Evolutionary conservation across 1,284 basidiomycete species (phyloP).

Genomic region (Boletellus sp.): DNA sequence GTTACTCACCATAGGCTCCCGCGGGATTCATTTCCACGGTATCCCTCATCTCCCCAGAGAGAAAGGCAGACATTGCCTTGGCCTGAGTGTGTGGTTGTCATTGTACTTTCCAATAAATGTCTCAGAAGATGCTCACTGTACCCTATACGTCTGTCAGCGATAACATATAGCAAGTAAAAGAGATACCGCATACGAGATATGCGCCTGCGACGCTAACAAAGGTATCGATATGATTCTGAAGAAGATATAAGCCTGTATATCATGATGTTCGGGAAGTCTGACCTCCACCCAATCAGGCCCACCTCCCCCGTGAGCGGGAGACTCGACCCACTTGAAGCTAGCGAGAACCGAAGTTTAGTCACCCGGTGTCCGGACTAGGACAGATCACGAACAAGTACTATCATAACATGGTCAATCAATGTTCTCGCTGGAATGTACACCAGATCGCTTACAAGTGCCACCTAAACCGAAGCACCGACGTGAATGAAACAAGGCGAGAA

Average conservation of each 20-base stretch:
- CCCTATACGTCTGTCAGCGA: slow-evolving; percentile 42
- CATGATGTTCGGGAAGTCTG: neutral
- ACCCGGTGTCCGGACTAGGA: neutral
- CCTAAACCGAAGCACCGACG: slow-evolving; percentile 28
- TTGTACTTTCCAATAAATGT: neutral
- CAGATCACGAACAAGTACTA: slow-evolving; percentile 61
- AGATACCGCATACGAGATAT: slow-evolving; percentile 57
- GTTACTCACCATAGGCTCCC: slow-evolving; percentile 68
- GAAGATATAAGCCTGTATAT: neutral
- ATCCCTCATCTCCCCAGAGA: slow-evolving; percentile 94
- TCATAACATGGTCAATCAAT: slow-evolving; percentile 10
- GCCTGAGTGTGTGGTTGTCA: slow-evolving; percentile 43
- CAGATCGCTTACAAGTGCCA: slow-evolving; percentile 46
- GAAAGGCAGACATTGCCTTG: slow-evolving; percentile 94
- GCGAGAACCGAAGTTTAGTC: slow-evolving; percentile 4
- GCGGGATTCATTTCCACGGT: slow-evolving; percentile 91
- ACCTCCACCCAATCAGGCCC: slow-evolving; percentile 93
- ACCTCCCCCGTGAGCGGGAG: slow-evolving; percentile 78
- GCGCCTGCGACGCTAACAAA: slow-evolving; percentile 87
- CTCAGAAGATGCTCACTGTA: slow-evolving; percentile 51
- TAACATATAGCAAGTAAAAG: neutral
- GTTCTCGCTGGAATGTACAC: neutral
- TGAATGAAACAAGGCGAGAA: neutral
- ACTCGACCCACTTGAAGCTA: slow-evolving; percentile 97
- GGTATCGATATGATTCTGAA: slow-evolving; percentile 70